Conservation (phyloP, 2,329 filamentous ascomycete species). For the Penicillium oxalicum region DNA sequence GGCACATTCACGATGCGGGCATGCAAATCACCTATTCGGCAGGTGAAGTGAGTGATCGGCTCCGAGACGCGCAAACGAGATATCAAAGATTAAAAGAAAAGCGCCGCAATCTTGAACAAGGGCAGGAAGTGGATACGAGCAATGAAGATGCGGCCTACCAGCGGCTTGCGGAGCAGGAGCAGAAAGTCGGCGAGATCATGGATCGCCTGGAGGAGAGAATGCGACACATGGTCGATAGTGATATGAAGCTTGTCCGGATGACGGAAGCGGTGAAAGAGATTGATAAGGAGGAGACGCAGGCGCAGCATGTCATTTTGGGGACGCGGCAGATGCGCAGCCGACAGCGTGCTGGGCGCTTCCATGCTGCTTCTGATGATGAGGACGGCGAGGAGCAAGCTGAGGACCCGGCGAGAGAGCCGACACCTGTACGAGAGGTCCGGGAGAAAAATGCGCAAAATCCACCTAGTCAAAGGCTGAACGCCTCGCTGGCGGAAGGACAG, state of each 20-base stretch:
- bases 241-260: constrained; percentile 43
- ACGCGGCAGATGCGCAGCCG: constrained; percentile 26
- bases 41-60: constrained; percentile 51
- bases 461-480: constrained; percentile 31
- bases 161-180: constrained; percentile 39
- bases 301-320: constrained; percentile 24
- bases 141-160: constrained; percentile 26
- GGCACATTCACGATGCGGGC: constrained; percentile 44
- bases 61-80: constrained; percentile 36
- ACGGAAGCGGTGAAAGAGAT: constrained; percentile 42
- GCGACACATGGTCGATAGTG: constrained; percentile 53
- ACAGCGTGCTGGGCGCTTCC: constrained; percentile 13
- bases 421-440: constrained; percentile 32
- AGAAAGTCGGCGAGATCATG: constrained; percentile 48
- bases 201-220: constrained; percentile 53
- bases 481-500: constrained; percentile 29
- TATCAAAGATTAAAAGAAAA: constrained; percentile 33
- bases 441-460: constrained; percentile 24
- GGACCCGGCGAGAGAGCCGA: constrained; percentile 39
- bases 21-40: constrained; percentile 46
- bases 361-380: constrained; percentile 22
- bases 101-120: constrained; percentile 12
- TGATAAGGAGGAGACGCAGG: constrained; percentile 32
- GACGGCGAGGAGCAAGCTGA: constrained; percentile 35
- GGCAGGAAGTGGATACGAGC: constrained; percentile 17